Evolutionary conservation across 352 stramenopile species (phyloP).

Genomic region (Pythium myriotylum): DNA sequence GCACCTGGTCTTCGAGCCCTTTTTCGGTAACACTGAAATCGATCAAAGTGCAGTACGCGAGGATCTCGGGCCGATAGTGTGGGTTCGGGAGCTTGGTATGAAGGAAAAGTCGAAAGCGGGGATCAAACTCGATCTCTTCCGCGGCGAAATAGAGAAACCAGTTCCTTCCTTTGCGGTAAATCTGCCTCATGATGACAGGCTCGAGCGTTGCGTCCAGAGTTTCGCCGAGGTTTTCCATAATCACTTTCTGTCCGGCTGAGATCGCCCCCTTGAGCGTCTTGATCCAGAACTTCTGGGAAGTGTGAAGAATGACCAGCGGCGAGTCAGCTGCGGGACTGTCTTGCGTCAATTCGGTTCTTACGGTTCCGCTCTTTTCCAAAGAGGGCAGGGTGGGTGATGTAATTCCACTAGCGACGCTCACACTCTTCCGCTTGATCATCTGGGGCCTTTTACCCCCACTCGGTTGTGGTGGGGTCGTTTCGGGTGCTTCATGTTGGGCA

Average conservation of each 20-base stretch:
- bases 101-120: slow-evolving; percentile 86
- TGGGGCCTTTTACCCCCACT: neutral
- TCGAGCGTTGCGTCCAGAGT: slow-evolving; percentile 87
- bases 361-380: slow-evolving; percentile 1
- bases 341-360: neutral
- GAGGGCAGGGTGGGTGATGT: neutral
- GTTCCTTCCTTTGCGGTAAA: slow-evolving; percentile 88
- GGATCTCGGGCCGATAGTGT: slow-evolving; percentile 92
- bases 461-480: neutral
- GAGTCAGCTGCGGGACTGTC: slow-evolving; percentile 6
- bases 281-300: slow-evolving; percentile 78
- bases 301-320: slow-evolving; percentile 70
- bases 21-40: slow-evolving; percentile 94
- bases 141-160: slow-evolving; percentile 89
- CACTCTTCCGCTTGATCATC: neutral
- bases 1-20: slow-evolving; percentile 89
- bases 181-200: slow-evolving; percentile 86
- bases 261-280: slow-evolving; percentile 79
- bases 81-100: slow-evolving; percentile 93
- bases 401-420: neutral
- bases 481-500: neutral
- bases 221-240: slow-evolving; percentile 91
- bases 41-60: slow-evolving; percentile 92
- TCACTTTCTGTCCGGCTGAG: slow-evolving; percentile 73
- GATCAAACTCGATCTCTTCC: slow-evolving; percentile 91